A percentile compares a stretch with the other conserved stretches of the same genome.
These are phyloP conservation scores for Termitomyces sp. DNA, from an alignment of 768 basidiomycete species.

Conservation along the genomic window DNA sequence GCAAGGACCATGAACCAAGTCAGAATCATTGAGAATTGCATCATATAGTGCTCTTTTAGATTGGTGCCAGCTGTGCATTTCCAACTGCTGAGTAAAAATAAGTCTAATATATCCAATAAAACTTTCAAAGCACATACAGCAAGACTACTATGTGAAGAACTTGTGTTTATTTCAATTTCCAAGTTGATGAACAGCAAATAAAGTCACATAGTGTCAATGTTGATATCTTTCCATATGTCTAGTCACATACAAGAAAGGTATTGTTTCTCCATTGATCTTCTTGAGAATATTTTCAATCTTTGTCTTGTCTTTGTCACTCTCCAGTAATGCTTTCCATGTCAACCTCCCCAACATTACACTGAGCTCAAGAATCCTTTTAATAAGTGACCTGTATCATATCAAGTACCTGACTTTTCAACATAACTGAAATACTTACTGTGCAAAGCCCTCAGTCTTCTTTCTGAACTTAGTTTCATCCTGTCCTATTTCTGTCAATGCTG, in stretches of 20 bases:
- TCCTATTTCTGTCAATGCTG: neutral
- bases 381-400: neutral
- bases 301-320: neutral
- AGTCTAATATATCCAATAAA: neutral
- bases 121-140: neutral
- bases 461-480: neutral
- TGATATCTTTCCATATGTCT: rapidly evolving
- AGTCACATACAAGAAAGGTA: neutral
- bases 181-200: neutral
- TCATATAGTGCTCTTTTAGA: neutral
- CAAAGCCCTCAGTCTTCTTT: neutral
- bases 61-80: neutral
- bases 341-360: neutral
- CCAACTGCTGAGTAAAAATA: neutral
- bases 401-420: neutral
- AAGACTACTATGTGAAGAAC: neutral
- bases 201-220: neutral
- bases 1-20: neutral
- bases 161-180: neutral
- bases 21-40: neutral
- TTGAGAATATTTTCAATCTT: neutral
- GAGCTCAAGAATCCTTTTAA: neutral
- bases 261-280: neutral
- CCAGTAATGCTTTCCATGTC: neutral
- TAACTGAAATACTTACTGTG: neutral